Conservation (phyloP, 192 early-diverging fungal species). For the Coemansia sp. region DNA sequence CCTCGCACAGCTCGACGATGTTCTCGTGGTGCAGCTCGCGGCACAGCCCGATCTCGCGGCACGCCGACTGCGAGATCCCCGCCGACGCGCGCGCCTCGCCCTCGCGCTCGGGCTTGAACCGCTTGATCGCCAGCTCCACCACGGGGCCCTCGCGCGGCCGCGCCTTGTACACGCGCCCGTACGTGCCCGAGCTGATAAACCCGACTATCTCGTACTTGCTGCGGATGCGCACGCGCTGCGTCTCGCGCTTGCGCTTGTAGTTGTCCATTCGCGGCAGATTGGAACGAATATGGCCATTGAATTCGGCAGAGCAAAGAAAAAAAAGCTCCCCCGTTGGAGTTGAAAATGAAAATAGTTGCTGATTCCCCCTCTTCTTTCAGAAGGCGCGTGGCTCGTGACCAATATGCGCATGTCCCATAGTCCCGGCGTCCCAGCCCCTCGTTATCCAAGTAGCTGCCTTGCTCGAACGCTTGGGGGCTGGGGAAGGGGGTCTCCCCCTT, state of each 20-base stretch:
- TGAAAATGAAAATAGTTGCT: too few species aligned
- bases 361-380: too few species aligned
- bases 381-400: too few species aligned
- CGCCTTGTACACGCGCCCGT: slow-evolving; percentile 95
- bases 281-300: too few species aligned
- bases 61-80: slow-evolving; percentile 92
- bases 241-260: slow-evolving; percentile 51
- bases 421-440: too few species aligned
- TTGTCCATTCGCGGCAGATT: too few species aligned
- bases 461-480: too few species aligned
- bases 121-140: slow-evolving; percentile 88
- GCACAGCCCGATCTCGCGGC: slow-evolving; percentile 89
- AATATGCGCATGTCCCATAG: too few species aligned
- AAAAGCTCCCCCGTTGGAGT: too few species aligned
- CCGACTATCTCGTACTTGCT: slow-evolving; percentile 81
- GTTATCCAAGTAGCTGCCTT: too few species aligned
- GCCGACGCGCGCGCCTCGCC: slow-evolving; percentile 63
- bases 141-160: slow-evolving; percentile 52
- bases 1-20: slow-evolving; percentile 81
- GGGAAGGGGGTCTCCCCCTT: too few species aligned
- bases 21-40: slow-evolving; percentile 88
- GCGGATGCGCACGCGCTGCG: slow-evolving; percentile 51
- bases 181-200: slow-evolving; percentile 93
- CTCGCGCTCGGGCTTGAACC: slow-evolving; percentile 95
- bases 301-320: too few species aligned